Base-by-base conservation (phyloP, 1,284 basidiomycete species). In the Apiotrichum veenhuisii region DNA sequence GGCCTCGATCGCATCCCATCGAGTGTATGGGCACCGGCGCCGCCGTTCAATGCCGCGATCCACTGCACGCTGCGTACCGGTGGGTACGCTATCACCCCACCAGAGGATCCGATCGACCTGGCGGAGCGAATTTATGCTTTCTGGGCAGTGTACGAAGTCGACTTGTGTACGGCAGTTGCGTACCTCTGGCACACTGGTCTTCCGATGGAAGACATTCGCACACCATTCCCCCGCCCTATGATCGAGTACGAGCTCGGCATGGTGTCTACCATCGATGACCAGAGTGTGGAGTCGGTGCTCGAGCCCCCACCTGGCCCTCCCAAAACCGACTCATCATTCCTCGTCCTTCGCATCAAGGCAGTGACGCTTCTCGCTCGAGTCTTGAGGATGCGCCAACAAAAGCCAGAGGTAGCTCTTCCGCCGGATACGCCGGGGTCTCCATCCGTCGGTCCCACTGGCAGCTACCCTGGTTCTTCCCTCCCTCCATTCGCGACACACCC, bases 91-190 rank as follows among this genome's bases (percentile, higher is more conserved):
- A 50, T 66, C 15, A 54, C 57, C 8, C 54, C 59, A 2, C 59
- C 67, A 0, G 57, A 57, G 23, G 59, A 60, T 25, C 47, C 61
- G 1, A 57, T 67, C 25, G 65, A 69, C 38, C 53, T 69, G 3
- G 67, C 62, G 3, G 67, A 69, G 56, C 53, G 65, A 14, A 69
- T 69, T n/a, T 64, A 67, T 43, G 65, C 65, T 0, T 66, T 67
- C 61, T 73, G 71, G 71, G 59, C 62, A 11, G 65, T 71, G 18
- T 71, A 65, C 52, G 64, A 65, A 36, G 46, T 66, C 10, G 71
- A 73, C 42, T 53, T 63, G 15, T 69, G 66, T 40, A 66, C 68
- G 0, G 59, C 69, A 1, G 63, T 68, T 9, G 66, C 68, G 0
- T 67, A 65, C 50, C 57, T 64, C 10, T 73, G 65, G 67, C 66